Evolutionary conservation across 192 early-diverging fungal genomes (phyloP).

Genomic region (Polychytrium aggregatum): DNA sequence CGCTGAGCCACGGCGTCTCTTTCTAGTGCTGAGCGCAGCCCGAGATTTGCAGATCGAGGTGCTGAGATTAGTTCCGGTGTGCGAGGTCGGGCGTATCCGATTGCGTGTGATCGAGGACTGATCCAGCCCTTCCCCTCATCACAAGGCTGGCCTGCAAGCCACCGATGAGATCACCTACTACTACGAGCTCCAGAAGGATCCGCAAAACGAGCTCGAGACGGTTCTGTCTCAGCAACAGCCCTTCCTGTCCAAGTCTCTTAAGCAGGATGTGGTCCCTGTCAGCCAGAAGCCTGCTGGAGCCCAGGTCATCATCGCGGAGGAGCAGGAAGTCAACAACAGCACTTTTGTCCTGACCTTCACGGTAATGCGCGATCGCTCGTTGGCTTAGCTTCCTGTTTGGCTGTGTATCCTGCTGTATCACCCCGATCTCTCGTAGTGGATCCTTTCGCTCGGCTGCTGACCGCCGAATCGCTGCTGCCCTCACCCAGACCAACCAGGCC

Average conservation of each 20-base stretch:
- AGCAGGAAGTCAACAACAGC: slow-evolving; percentile 74
- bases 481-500: too few relatives aligned
- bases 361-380: too few relatives aligned
- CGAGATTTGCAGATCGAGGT: not conserved
- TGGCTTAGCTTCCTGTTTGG: too few relatives aligned
- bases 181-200: slow-evolving; percentile 64
- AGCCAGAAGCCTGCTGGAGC: slow-evolving; percentile 13
- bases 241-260: slow-evolving; percentile 59
- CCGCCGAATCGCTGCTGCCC: too few relatives aligned
- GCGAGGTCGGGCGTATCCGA: too few relatives aligned
- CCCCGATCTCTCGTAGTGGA: too few relatives aligned
- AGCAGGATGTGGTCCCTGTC: slow-evolving; percentile 46
- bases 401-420: too few relatives aligned
- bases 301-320: slow-evolving; percentile 64
- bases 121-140: not conserved
- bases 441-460: too few relatives aligned
- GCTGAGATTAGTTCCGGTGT: too few relatives aligned
- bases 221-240: slow-evolving; percentile 64
- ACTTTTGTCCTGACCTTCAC: slow-evolving; percentile 69
- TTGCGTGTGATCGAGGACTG: not conserved
- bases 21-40: not conserved
- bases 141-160: slow-evolving; percentile 60
- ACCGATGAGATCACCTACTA: slow-evolving; percentile 83
- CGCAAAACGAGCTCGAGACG: slow-evolving; percentile 50
- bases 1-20: not conserved